A percentile compares a stretch with the other conserved stretches of the same genome.
Conservation (phyloP, 768 basidiomycete genomes). For the Phlebiopsis gigantea region DNA sequence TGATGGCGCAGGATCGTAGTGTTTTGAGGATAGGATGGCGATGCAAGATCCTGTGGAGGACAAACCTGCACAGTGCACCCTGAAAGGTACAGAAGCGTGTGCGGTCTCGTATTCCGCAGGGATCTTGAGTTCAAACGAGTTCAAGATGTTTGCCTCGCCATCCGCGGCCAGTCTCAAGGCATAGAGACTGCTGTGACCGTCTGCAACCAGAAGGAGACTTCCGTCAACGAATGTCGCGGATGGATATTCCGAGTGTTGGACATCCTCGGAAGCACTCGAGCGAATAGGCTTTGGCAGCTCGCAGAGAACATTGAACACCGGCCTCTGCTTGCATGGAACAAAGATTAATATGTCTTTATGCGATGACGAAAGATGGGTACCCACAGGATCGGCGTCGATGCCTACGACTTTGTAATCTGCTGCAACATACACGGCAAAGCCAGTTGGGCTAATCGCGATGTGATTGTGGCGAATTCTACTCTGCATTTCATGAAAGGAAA, state of each 20-base stretch:
- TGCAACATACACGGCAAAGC: slow-evolving; percentile 64
- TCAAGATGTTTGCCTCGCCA: slow-evolving; percentile 41
- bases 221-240: slow-evolving; percentile 55
- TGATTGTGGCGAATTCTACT: slow-evolving; percentile 85
- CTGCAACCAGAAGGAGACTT: slow-evolving; percentile 49
- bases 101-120: slow-evolving; percentile 21
- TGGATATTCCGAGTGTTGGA: slow-evolving; percentile 66
- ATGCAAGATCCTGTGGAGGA: slow-evolving; percentile 35
- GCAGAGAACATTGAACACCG: slow-evolving; percentile 51
- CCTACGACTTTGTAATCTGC: slow-evolving; percentile 53
- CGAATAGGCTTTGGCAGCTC: slow-evolving; percentile 54
- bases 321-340: slow-evolving; percentile 20
- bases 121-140: slow-evolving; percentile 41
- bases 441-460: slow-evolving; percentile 45
- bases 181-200: slow-evolving; percentile 68
- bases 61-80: slow-evolving; percentile 37
- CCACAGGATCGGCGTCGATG: slow-evolving; percentile 54
- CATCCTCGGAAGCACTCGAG: slow-evolving; percentile 29
- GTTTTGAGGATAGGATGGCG: slow-evolving; percentile 56
- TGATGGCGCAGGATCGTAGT: slow-evolving; percentile 22
- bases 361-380: slow-evolving; percentile 20
- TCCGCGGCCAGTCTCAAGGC: slow-evolving; percentile 41
- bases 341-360: background rate
- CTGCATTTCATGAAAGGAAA: slow-evolving; percentile 79
- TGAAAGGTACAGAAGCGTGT: slow-evolving; percentile 32